These are phyloP conservation scores for Teunomyces stri DNA, from an alignment of 805 yeast species.

Conservation along the genomic window DNA sequence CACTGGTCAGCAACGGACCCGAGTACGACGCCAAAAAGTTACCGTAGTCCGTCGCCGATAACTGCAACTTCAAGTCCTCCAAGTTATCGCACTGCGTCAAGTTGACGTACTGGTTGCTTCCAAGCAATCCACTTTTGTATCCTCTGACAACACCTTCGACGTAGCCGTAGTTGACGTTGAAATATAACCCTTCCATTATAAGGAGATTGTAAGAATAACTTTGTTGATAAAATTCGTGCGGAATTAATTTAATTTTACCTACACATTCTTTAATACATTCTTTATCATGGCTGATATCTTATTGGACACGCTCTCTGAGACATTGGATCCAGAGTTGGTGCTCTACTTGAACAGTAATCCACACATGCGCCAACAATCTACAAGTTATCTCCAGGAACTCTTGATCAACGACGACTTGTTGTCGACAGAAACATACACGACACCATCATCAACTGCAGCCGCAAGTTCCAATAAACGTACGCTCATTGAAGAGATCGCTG, in stretches of 20 bases:
- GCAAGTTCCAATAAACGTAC: slow-evolving; percentile 25
- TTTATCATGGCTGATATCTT: slow-evolving; percentile 32
- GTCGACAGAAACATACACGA: slow-evolving; percentile 43
- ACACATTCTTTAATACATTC: too few relatives aligned
- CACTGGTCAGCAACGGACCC: slow-evolving; percentile 77
- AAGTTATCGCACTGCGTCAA: slow-evolving; percentile 93
- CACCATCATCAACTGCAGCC: slow-evolving; percentile 25
- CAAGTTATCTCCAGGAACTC: slow-evolving; percentile 35
- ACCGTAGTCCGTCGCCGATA: slow-evolving; percentile 95
- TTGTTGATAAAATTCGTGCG: too few relatives aligned
- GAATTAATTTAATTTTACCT: too few relatives aligned
- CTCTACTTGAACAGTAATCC: slow-evolving; percentile 18
- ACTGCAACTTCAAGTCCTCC: slow-evolving; percentile 90
- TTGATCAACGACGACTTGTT: slow-evolving; percentile 48
- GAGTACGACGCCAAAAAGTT: slow-evolving; percentile 81
- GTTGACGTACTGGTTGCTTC: slow-evolving; percentile 80
- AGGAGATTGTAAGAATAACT: background rate
- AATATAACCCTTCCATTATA: slow-evolving; percentile 87
- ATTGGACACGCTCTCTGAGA: slow-evolving; percentile 29
- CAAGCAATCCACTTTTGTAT: slow-evolving; percentile 78
- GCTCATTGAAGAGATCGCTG: slow-evolving; percentile 70
- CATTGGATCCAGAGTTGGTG: slow-evolving; percentile 23
- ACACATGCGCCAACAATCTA: slow-evolving; percentile 18
- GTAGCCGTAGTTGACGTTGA: slow-evolving; percentile 86
- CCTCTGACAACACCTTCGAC: slow-evolving; percentile 96